Evolutionary conservation across 2,329 filamentous ascomycete genomes (phyloP).

Genomic region (Rhynchosporium agropyri): DNA sequence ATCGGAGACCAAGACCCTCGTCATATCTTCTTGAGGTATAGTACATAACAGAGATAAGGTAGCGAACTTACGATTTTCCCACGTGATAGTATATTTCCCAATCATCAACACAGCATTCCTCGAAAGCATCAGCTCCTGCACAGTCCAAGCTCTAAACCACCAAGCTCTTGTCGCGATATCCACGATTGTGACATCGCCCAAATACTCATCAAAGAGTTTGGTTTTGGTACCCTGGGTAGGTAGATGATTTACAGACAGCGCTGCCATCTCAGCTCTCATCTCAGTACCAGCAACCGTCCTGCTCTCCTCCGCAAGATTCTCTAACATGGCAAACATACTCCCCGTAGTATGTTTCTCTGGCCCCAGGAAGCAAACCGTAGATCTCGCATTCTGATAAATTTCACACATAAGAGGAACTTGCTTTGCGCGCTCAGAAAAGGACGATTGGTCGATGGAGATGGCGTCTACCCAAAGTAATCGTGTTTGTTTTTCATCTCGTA

Average conservation of each 20-base stretch:
- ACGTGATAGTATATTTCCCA: neutral
- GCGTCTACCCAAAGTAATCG: constrained; percentile 27
- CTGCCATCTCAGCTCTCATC: neutral
- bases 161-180: neutral
- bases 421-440: constrained; percentile 23
- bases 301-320: neutral
- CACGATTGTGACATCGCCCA: neutral
- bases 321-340: neutral
- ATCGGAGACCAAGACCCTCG: neutral
- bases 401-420: constrained; percentile 35
- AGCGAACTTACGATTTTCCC: constrained; percentile 2
- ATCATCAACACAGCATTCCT: neutral
- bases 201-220: neutral
- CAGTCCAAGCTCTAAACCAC: neutral
- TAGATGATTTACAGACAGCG: neutral
- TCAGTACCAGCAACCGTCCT: neutral
- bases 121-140: neutral
- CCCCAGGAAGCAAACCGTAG: constrained; percentile 33
- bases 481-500: neutral
- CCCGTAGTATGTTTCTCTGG: neutral
- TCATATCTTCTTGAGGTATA: too few species aligned
- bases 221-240: neutral
- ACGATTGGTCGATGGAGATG: constrained; percentile 33
- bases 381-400: constrained; percentile 27
- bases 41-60: neutral